Evolutionary conservation across 2,329 filamentous ascomycete species (phyloP), one percentile per base, ranked within the genome.

Genomic region (Endoconidiophora laricicola): DNA sequence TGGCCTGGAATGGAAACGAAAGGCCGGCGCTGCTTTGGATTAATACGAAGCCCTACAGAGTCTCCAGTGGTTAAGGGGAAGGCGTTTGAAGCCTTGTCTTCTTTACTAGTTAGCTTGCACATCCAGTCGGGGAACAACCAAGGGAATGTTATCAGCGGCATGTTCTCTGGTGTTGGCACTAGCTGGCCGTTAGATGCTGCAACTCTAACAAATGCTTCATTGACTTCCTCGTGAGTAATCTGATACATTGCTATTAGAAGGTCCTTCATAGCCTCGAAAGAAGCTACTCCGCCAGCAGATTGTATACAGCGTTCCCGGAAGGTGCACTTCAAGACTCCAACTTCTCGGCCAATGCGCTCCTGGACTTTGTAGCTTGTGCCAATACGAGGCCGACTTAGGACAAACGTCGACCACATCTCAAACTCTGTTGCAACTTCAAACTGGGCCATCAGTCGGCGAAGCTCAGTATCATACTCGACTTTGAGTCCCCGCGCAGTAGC

Each of bases 141-240:
- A 0, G 91, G 90, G 58, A 95, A 96, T 53, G 82, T 91, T 57
- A 95, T 91, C 6, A 96, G 68, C 0, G 91, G 90, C 71, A 87
- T 81, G 2, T 67, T 65, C 6, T 68, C 68, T 2, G 12, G 64
- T 53, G 3, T 20, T 20, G 24, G 36, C 36, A 9, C 63, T 54
- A 18, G 23, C 7, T 37, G n/a, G 6, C 26, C 38, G 7, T 36
- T n/a, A 48, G 48, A 14, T 61, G 69, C 5, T 63, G 63, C 2
- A 62, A 58, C 54, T 63, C 65, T 1, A 57, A 67, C 62, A 3
- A 81, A 62, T 0, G 80, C 80, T 24, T 70, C 65, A 14, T 71
- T 69, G 29, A 84, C 72, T 59, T 94, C 79, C 48, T 81, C 70
- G 37, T 80, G 76, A 0, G 90, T 94, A 23, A 93, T 76, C 18